Evolutionary conservation across 2,329 filamentous ascomycete species (phyloP), one percentile per base, ranked within the genome.

Genomic region (Monascus ruber): DNA sequence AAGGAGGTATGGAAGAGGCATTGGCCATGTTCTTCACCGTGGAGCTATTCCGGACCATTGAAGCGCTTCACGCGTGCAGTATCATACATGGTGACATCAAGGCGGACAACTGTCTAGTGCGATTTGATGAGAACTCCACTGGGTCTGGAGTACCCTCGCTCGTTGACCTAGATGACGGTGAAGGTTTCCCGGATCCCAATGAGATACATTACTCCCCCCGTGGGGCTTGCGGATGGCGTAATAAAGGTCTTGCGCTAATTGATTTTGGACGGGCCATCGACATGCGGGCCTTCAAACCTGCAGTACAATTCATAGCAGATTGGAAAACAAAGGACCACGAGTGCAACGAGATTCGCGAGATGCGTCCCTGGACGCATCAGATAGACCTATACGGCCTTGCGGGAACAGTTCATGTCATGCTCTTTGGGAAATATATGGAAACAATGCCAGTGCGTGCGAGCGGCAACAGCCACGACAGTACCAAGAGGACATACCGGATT

Each of bases 211-310:
- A 89, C 70, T 73, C 73, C 6, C 74, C 79, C 2, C 78, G 83
- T 42, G 91, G 91, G 24, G 70, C 71, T 1, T 75, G 77, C 34
- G 86, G 87, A 29, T 98, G 91, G 91, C 66, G 70, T 1, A 70
- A 72, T 24, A 85, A 89, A 47, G 91, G 91, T 8, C 61, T 98
- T 24, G 76, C 79, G 0, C 74, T 98, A 17, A 96, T 98, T 52
- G 91, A 98, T 64, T 95, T 98, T 56, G 91, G 91, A 1, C 80
- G 91, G 1, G 85, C 79, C 36, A 93, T 98, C 59, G 91, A 98
- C 64, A 93, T 95, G 85, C 79, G 77, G 42, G 79, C 77, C 3
- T 98, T 96, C 67, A 64, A 66, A 3, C 72, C 80, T 0, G 75
- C 81, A 33, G 85, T 89, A 7, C 80, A 81, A 48, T 98, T 98